Percentiles rank a stretch among this genome's conserved stretches.
Evolutionary conservation across 2,329 filamentous ascomycete species (phyloP).

Genomic region (Fusarium continuum): DNA sequence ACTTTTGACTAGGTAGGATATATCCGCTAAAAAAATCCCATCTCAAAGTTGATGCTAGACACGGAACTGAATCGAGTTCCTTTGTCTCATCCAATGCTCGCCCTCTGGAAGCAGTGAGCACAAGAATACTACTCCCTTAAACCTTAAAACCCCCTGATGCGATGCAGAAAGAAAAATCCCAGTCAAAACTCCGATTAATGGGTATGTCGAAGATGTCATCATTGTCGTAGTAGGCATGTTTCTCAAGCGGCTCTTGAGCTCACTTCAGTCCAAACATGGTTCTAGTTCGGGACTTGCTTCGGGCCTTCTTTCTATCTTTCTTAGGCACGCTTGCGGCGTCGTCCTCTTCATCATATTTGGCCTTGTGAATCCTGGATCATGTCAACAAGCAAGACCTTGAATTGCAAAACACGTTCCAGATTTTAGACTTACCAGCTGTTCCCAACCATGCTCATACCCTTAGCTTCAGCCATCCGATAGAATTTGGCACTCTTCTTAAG

Average conservation of each 20-base stretch:
- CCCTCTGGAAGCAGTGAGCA: conserved; percentile 21
- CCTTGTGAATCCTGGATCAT: conserved; percentile 85
- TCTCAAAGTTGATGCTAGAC: conserved; percentile 20
- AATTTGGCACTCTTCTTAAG: conserved; percentile 92
- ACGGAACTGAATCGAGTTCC: conserved; percentile 12
- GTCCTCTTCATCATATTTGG: conserved; percentile 87
- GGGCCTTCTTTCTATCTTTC: conserved; percentile 68
- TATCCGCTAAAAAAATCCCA: conserved; percentile 29
- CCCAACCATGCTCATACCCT: conserved; percentile 96
- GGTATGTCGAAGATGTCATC: conserved; percentile 46
- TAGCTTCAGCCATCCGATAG: conserved; percentile 89
- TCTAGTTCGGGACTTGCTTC: conserved; percentile 80
- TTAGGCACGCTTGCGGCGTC: conserved; percentile 58
- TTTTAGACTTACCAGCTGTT: conserved; percentile 87
- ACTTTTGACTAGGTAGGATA: conserved; percentile 10
- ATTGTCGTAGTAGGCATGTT: conserved; percentile 43
- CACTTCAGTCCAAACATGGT: conserved; percentile 71
- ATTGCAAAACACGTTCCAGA: background rate
- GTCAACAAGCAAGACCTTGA: background rate
- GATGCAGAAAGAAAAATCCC: conserved; percentile 41
- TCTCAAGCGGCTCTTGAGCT: conserved; percentile 5
- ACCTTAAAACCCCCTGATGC: conserved; percentile 27
- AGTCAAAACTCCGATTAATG: conserved; percentile 48
- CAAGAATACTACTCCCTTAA: conserved; percentile 26
- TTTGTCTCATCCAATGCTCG: background rate